phyloP scores from a whole-genome alignment of 306 rosid genomes.

The Dryas drummondii region DNA sequence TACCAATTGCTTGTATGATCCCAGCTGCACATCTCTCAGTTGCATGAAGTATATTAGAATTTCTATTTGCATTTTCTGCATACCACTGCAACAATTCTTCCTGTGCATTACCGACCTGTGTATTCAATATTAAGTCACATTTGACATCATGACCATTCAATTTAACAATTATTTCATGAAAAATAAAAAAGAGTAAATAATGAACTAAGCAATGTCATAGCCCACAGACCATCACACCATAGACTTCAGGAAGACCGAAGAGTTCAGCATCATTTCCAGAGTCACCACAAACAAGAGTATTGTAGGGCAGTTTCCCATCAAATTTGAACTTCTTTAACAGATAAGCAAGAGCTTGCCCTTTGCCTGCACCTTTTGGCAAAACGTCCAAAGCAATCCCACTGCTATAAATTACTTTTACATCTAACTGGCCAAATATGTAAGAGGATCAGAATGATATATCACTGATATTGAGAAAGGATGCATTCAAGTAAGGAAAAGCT shows the following conservation, averaged over 20 bases:
- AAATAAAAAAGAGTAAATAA: background rate
- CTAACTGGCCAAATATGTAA: constrained; percentile 48
- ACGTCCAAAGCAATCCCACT: constrained; percentile 69
- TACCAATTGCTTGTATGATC: constrained; percentile 69
- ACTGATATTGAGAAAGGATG: background rate
- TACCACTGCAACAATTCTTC: constrained; percentile 77
- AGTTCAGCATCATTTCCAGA: constrained; percentile 88
- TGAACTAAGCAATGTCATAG: constrained; percentile 15
- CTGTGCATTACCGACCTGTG: constrained; percentile 69
- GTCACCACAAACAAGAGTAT: constrained; percentile 90
- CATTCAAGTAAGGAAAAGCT: background rate
- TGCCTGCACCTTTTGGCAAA: constrained; percentile 75
- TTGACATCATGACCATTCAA: constrained; percentile 10
- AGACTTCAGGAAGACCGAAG: constrained; percentile 51
- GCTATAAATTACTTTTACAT: constrained; percentile 79
- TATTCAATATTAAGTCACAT: constrained; percentile 7
- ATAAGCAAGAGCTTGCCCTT: constrained; percentile 71
- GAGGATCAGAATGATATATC: constrained; percentile 16
- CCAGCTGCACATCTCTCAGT: constrained; percentile 83
- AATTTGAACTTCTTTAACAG: constrained; percentile 48
- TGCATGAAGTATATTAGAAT: constrained; percentile 49
- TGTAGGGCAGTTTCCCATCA: constrained; percentile 43
- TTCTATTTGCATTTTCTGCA: constrained; percentile 46
- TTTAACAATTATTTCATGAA: background rate
- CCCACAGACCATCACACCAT: constrained; percentile 75